A percentile compares a stretch with the other conserved stretches of the same genome.
These are phyloP conservation scores for Cochlearia excelsa DNA, from an alignment of 345 rosid species.

Conservation along the genomic window DNA sequence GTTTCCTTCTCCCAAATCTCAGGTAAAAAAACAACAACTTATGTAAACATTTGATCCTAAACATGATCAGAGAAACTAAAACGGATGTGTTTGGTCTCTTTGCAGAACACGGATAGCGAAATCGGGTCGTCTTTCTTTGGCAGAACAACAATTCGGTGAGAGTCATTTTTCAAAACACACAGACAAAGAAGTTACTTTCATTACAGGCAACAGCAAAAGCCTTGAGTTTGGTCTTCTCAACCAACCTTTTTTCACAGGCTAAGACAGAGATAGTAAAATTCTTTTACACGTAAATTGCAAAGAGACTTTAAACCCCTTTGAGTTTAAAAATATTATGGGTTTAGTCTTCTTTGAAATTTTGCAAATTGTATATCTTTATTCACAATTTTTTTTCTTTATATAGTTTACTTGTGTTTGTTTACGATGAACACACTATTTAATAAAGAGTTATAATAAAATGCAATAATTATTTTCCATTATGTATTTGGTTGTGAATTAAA, in stretches of 20 bases:
- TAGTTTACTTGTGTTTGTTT: conserved; percentile 19
- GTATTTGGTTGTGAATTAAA: no score
- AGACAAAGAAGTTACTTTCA: conserved; percentile 22
- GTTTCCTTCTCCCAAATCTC: conserved; percentile 91
- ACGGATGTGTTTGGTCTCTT: not conserved
- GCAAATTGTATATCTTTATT: conserved; percentile 34
- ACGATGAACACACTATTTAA: conserved; percentile 23
- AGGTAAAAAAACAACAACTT: conserved; percentile 41
- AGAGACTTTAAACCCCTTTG: conserved; percentile 28
- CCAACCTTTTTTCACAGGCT: no score
- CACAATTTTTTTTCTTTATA: conserved; percentile 14
- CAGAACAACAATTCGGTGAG: conserved; percentile 45
- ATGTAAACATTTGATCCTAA: not conserved
- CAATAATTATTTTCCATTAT: conserved; percentile 26
- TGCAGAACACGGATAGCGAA: conserved; percentile 77
- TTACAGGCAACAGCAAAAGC: conserved; percentile 23
- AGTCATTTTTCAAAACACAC: conserved; percentile 4
- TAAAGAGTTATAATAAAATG: conserved; percentile 21
- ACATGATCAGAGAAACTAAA: not conserved
- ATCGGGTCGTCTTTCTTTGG: conserved; percentile 81
- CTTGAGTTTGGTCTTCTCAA: conserved; percentile 34
- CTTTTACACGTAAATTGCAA: conserved; percentile 28
- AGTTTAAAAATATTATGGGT: conserved; percentile 22
- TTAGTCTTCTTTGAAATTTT: conserved; percentile 5
- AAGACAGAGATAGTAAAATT: conserved; percentile 17